These are phyloP conservation scores for Boletus sp. DNA, from an alignment of 1,284 basidiomycete genomes.

Conservation along the genomic window DNA sequence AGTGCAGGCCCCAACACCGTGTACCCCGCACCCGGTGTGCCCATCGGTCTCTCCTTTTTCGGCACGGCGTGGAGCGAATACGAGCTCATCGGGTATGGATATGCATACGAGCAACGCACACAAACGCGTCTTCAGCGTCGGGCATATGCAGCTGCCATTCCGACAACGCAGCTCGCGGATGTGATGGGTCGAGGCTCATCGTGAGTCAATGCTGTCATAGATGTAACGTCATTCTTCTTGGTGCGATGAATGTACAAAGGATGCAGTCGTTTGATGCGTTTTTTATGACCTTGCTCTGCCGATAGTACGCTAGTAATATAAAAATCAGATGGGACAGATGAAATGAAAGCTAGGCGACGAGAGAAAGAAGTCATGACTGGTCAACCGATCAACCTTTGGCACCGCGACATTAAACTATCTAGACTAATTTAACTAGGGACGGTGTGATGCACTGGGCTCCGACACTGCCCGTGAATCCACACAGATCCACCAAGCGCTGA, in stretches of 20 bases:
- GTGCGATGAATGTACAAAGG: not conserved
- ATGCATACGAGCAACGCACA: not conserved
- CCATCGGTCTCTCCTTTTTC: not conserved
- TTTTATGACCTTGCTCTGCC: not conserved
- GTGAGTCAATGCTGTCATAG: not conserved
- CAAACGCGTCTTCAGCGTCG: not conserved
- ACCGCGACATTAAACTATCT: no score
- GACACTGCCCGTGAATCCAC: no score
- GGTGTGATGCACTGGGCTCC: no score
- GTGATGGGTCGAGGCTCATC: conserved; percentile 30
- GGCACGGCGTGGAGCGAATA: not conserved
- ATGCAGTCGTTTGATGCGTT: not conserved
- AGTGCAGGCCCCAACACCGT: not conserved
- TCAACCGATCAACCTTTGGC: not conserved
- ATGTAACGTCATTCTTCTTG: not conserved
- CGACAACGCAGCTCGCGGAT: conserved; percentile 56
- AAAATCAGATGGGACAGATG: not conserved
- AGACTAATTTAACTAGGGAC: no score
- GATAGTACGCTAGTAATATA: not conserved
- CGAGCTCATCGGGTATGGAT: not conserved
- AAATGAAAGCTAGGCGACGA: not conserved
- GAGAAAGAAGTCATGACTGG: not conserved
- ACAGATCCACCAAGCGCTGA: no score
- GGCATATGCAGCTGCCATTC: conserved; percentile 40
- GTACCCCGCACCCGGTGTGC: not conserved